Evolutionary conservation across 2,329 filamentous ascomycete species (phyloP).

Genomic region (Calonectria montana): DNA sequence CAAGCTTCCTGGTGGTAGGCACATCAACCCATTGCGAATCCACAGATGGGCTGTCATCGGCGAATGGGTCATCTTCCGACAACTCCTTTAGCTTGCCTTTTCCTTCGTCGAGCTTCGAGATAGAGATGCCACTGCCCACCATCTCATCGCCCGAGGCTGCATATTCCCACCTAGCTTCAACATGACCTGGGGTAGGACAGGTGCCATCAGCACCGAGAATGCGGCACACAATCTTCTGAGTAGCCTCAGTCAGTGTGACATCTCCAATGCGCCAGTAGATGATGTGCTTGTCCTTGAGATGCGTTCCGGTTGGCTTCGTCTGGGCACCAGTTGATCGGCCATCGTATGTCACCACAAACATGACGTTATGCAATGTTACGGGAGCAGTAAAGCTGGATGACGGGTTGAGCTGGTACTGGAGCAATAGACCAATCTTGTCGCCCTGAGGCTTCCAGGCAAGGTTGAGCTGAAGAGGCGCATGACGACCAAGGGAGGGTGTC

Average conservation of each 20-base stretch:
- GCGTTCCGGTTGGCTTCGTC: slow-evolving; percentile 83
- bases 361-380: slow-evolving; percentile 74
- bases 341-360: slow-evolving; percentile 78
- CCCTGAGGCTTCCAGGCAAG: slow-evolving; percentile 87
- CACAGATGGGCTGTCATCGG: slow-evolving; percentile 57
- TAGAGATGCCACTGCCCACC: slow-evolving; percentile 71
- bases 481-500: slow-evolving; percentile 56
- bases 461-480: slow-evolving; percentile 79
- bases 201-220: slow-evolving; percentile 79
- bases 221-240: slow-evolving; percentile 84
- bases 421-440: slow-evolving; percentile 85
- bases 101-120: slow-evolving; percentile 64
- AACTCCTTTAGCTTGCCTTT: slow-evolving; percentile 65
- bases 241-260: slow-evolving; percentile 73
- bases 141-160: slow-evolving; percentile 54
- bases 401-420: slow-evolving; percentile 88
- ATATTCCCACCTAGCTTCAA: slow-evolving; percentile 87
- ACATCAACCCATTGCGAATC: slow-evolving; percentile 72
- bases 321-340: slow-evolving; percentile 76
- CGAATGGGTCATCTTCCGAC: slow-evolving; percentile 74
- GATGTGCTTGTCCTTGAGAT: slow-evolving; percentile 79
- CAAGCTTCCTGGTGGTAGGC: slow-evolving; percentile 73
- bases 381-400: slow-evolving; percentile 60
- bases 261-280: slow-evolving; percentile 87
- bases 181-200: slow-evolving; percentile 76